Evolutionary conservation across 768 basidiomycete genomes (phyloP).

Genomic region (Coprinopsis marcescibilis): DNA sequence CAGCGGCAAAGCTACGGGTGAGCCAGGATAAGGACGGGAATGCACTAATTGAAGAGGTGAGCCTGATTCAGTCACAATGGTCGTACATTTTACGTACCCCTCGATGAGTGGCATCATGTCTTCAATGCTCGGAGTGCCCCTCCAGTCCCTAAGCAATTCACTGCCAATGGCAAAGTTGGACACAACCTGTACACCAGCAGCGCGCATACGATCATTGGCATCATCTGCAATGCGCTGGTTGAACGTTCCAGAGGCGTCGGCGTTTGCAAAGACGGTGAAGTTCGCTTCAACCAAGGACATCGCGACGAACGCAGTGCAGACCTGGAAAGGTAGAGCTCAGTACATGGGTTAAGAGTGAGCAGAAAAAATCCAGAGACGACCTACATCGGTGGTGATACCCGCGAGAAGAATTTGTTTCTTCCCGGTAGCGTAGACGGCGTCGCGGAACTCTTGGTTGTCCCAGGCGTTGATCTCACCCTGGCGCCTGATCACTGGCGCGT

Average conservation of each 20-base stretch:
- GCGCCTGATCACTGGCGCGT: conserved; percentile 39
- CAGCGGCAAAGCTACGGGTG: not conserved
- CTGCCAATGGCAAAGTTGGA: conserved; percentile 39
- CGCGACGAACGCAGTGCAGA: conserved; percentile 44
- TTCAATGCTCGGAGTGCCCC: conserved; percentile 34
- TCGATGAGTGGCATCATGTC: conserved; percentile 41
- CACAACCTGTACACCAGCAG: conserved; percentile 40
- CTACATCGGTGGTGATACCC: conserved; percentile 44
- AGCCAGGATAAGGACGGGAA: not conserved
- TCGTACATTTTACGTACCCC: conserved; percentile 24
- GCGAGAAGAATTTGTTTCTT: conserved; percentile 45
- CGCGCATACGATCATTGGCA: conserved; percentile 44
- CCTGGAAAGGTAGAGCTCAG: conserved; percentile 28
- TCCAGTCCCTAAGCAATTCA: conserved; percentile 50
- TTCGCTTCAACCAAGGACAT: conserved; percentile 40
- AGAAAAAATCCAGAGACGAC: conserved; percentile 9
- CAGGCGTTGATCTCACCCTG: conserved; percentile 47
- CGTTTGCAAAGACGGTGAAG: conserved; percentile 42
- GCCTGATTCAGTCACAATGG: no score
- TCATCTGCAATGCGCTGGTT: conserved; percentile 34
- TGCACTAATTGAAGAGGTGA: not conserved
- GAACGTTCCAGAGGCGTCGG: conserved; percentile 41
- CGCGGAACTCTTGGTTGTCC: conserved; percentile 44
- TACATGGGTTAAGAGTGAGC: not conserved
- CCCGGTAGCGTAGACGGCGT: conserved; percentile 40